Conservation (phyloP, 257 asterid species). For the Pogostemon cablin region DNA sequence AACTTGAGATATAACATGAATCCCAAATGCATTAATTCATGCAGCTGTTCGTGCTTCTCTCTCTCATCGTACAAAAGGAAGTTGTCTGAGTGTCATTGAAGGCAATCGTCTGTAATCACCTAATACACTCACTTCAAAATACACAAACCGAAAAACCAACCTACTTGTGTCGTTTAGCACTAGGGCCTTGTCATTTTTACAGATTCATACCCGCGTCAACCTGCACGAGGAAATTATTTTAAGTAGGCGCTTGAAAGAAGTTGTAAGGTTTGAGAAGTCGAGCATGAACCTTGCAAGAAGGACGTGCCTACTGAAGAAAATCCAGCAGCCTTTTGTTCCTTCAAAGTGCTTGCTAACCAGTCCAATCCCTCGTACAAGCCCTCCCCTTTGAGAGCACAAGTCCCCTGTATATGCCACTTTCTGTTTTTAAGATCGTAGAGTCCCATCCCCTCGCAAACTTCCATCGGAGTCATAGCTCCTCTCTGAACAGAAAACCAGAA, state of each 20-base stretch:
- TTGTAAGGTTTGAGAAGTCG: neutral
- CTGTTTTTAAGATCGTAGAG: conserved; percentile 80
- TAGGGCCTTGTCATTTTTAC: conserved; percentile 31
- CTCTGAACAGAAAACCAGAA: conserved; percentile 47
- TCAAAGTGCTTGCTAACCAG: conserved; percentile 88
- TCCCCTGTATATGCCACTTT: conserved; percentile 97
- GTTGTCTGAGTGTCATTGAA: conserved; percentile 19
- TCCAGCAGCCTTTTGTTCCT: conserved; percentile 81
- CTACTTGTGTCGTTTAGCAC: neutral
- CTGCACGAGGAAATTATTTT: conserved; percentile 30
- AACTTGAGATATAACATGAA: conserved; percentile 11
- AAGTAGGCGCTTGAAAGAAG: neutral
- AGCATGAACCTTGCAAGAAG: conserved; percentile 56
- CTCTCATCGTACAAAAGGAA: conserved; percentile 24
- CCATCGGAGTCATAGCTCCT: conserved; percentile 95
- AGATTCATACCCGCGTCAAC: conserved; percentile 35
- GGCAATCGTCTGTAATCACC: conserved; percentile 30
- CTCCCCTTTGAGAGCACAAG: conserved; percentile 90
- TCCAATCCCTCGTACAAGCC: conserved; percentile 96
- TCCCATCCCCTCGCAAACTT: conserved; percentile 93
- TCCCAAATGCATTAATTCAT: neutral
- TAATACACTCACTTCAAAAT: conserved; percentile 10
- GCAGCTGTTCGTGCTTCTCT: neutral
- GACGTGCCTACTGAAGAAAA: conserved; percentile 84
- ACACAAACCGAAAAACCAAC: no score